Base-by-base conservation (phyloP, 2,329 filamentous ascomycete genomes). In the Magnaporthiopsis poae region DNA sequence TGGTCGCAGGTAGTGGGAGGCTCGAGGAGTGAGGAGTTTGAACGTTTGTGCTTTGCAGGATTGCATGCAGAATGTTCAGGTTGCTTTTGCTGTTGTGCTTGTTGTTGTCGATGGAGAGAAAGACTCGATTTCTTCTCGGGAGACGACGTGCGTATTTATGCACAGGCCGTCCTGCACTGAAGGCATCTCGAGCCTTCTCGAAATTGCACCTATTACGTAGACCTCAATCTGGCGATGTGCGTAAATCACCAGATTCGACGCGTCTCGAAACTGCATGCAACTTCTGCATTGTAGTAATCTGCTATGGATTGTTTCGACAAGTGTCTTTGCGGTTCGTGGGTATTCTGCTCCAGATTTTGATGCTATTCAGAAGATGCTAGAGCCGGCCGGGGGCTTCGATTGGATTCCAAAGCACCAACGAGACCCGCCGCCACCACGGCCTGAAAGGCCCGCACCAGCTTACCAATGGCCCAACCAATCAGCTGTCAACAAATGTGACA, bases 141-240 rank as follows among this genome's bases (percentile, higher is more conserved):
- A 64, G 35, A 31, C 36, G 29, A 29, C 36, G 15, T 5, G n/a
- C 39, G 31, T 13, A 27, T 64, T 64, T 64, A 64, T 64, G 59
- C 35, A 9, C 27, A 7, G 52, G 46, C 29, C 2, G 21, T 11
- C 9, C 21, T 25, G 46, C 11, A 15, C n/a, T 15, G 5, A 33
- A 63, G n/a, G 8, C 46, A 21, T 46, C 35, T 29, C 25, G 33
- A 31, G 35, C 8, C 36, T 13, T 52, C 62, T 46, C 35, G 35
- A 63, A 63, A 63, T 18, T 39, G 36, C 35, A 4, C 33, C 25
- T 5, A 56, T 56, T 56, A 56, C 46, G 46, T 56, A 25, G 21
- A 56, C 46, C 46, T 9, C 2, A n/a, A 4, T 25, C 21, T 9
- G 21, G 9, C 9, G 21, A 9, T 56, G 18, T 25, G 5, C 46